phyloP scores from a whole-genome alignment of 331 rosid species.

The Ulmus americana region DNA sequence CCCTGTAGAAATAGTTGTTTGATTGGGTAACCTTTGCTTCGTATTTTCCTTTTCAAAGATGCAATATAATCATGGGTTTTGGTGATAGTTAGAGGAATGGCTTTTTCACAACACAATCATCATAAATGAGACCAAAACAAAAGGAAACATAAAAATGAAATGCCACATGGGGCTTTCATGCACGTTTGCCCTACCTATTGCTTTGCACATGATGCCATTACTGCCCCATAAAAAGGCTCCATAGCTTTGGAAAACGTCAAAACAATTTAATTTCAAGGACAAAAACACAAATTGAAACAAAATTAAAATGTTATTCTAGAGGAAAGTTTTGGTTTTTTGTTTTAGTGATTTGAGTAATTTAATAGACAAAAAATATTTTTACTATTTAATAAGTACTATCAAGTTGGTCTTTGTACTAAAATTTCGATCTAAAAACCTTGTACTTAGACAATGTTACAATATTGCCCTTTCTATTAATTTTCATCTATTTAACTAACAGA shows the following conservation, averaged over 20 bases:
- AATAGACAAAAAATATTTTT: too few species aligned
- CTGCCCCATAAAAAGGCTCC: conserved; percentile 24
- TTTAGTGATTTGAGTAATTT: too few species aligned
- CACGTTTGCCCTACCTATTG: conserved; percentile 38
- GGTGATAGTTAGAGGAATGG: conserved; percentile 40
- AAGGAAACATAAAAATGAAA: conserved; percentile 13
- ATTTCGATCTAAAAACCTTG: too few species aligned
- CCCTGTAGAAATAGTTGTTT: conserved; percentile 22
- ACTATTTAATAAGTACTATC: too few species aligned
- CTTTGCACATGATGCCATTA: conserved; percentile 23
- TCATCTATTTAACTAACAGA: too few species aligned
- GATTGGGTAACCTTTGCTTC: conserved; percentile 28
- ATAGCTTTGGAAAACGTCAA: conserved; percentile 10
- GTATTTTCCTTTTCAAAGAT: conserved; percentile 40
- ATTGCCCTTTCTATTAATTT: too few species aligned
- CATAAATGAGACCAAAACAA: not conserved
- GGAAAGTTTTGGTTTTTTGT: too few species aligned
- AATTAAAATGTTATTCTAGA: too few species aligned
- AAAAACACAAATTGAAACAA: too few species aligned
- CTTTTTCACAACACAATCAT: conserved; percentile 29
- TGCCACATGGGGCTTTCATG: conserved; percentile 36
- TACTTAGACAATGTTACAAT: too few species aligned
- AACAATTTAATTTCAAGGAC: not conserved
- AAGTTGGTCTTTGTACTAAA: too few species aligned
- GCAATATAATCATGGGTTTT: conserved; percentile 31